Evolutionary conservation across 306 rosid genomes (phyloP), one percentile per base, ranked within the genome.

Genomic region (Corylus avellana): DNA sequence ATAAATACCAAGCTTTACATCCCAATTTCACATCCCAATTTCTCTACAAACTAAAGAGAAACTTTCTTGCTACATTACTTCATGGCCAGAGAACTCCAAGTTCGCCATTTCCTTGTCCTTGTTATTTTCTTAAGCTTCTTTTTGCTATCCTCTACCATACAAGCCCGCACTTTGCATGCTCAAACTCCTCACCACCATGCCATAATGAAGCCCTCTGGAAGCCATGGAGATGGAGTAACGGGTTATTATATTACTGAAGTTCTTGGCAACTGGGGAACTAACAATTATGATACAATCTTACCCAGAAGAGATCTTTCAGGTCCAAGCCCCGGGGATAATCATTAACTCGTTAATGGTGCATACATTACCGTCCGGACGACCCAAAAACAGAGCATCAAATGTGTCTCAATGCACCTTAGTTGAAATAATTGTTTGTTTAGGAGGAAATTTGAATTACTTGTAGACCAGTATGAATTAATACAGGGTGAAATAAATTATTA

Each of bases 151-250:
- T 39, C 70, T 12, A 42, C 77, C 48, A 14, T 44, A 12, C 75
- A 74, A 75, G 80, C 84, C n/a, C 64, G 86, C 25, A 55, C 78
- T 50, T 51, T 78, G 66, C 42, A 61, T 17, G 80, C 67, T 54
- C 58, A 79, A 12, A 37, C 56, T 17, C 48, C 7, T 47, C 71
- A 51, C 53, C 17, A 12, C 8, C 59, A 25, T 46, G 67, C 44
- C 67, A 35, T 13, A 18, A 1, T 37, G 14, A 32, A 47, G 5
- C 27, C 77, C 29, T 47, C 42, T 20, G 80, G 46, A 39, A 75
- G 84, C 67, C 72, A 32, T 32, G 35, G 35, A 32, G 35, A 22
- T 10, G 77, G 12, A 39, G 64, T 70, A 0, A 50, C 20, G 27
- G 76, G 46, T 13, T 72, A 50, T 16, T 75, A 70, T 58, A 59